phyloP scores from a whole-genome alignment of 805 yeast species.

The Geotrichum ghanense region DNA sequence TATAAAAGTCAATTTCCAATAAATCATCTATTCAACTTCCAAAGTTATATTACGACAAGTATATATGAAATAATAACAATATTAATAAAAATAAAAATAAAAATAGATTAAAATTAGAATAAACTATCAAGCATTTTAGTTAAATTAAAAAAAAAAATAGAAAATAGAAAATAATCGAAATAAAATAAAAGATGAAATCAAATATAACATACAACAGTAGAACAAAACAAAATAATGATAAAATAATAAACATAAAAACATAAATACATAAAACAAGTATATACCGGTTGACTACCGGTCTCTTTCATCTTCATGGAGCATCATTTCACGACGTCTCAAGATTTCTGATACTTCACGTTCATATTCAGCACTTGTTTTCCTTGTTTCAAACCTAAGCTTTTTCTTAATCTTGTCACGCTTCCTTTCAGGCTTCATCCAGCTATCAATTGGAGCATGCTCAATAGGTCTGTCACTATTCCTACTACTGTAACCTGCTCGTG shows the following conservation, averaged over 20 bases:
- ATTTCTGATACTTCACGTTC: conserved; percentile 1
- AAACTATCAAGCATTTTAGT: too few relatives aligned
- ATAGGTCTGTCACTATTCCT: neutral
- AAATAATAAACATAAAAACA: neutral
- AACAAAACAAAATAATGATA: too few relatives aligned
- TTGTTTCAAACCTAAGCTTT: neutral
- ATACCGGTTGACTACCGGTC: neutral
- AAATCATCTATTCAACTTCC: too few relatives aligned
- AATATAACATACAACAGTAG: too few relatives aligned
- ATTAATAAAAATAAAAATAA: too few relatives aligned
- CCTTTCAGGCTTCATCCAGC: neutral
- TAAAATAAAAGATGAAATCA: neutral
- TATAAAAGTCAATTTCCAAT: too few relatives aligned
- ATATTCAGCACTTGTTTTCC: neutral
- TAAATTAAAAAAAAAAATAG: too few relatives aligned
- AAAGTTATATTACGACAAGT: too few relatives aligned
- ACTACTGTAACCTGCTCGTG: neutral
- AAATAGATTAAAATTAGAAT: too few relatives aligned
- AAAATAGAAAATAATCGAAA: neutral
- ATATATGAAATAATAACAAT: too few relatives aligned
- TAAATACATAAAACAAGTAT: too few relatives aligned
- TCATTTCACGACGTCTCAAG: neutral
- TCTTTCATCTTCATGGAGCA: neutral
- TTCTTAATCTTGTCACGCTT: neutral
- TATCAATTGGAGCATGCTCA: neutral